Evolutionary conservation across 2,329 filamentous ascomycete genomes (phyloP).

Genomic region (Fusarium burgessii): DNA sequence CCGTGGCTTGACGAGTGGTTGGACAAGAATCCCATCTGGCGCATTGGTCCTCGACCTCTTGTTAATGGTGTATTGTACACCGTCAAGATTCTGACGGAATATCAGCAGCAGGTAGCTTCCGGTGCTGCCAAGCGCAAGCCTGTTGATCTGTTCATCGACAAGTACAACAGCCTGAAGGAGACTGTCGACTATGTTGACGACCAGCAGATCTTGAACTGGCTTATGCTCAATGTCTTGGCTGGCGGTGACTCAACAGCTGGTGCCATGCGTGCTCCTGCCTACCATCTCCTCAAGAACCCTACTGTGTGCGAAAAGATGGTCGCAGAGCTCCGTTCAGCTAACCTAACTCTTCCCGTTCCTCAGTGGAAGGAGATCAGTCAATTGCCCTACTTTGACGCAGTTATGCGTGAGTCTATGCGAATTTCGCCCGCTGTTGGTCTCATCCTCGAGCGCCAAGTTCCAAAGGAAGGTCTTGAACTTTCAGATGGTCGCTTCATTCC

Average conservation of each 20-base stretch:
- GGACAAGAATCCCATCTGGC: constrained; percentile 38
- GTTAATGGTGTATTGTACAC: constrained; percentile 30
- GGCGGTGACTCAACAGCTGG: constrained; percentile 39
- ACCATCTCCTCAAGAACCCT: constrained; percentile 25
- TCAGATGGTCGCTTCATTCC: constrained; percentile 28
- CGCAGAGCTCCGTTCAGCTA: constrained; percentile 15
- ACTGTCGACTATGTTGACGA: constrained; percentile 36
- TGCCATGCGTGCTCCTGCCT: constrained; percentile 32
- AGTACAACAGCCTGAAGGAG: constrained; percentile 34
- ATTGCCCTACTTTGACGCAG: constrained; percentile 31
- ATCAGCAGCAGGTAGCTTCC: constrained; percentile 29
- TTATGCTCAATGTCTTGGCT: constrained; percentile 39
- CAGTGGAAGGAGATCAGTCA: constrained; percentile 36
- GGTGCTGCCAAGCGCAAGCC: constrained; percentile 28
- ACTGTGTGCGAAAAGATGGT: constrained; percentile 29
- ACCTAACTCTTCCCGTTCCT: constrained; percentile 17
- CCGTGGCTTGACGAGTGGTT: constrained; percentile 42
- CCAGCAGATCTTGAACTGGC: constrained; percentile 35
- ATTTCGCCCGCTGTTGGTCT: constrained; percentile 25
- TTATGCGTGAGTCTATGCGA: constrained; percentile 32
- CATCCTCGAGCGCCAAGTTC: constrained; percentile 32
- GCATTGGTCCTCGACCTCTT: constrained; percentile 14
- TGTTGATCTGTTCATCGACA: constrained; percentile 38
- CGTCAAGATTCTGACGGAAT: constrained; percentile 36
- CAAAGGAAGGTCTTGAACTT: constrained; percentile 16